phyloP scores from a whole-genome alignment of 2,329 filamentous ascomycete species.

The Pseudogymnoascus sp. region DNA sequence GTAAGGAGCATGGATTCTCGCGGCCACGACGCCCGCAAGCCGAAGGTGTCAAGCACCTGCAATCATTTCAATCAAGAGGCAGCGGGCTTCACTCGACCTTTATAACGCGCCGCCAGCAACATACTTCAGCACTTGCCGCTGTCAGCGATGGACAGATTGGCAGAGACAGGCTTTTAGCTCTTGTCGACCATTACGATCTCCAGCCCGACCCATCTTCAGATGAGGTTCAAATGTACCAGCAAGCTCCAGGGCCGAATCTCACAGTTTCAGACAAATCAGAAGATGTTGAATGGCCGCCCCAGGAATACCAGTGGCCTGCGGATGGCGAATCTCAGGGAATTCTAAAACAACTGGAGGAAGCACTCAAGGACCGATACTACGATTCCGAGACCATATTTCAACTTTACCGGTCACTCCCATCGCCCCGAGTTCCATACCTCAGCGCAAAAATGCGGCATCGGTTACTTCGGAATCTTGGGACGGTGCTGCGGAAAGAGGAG shows the following conservation, averaged over 20 bases:
- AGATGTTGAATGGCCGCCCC: constrained; percentile 32
- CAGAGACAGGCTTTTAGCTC: constrained; percentile 40
- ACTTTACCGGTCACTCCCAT: constrained; percentile 28
- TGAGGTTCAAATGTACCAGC: constrained; percentile 37
- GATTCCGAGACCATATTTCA: constrained; percentile 26
- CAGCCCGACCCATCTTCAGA: constrained; percentile 38
- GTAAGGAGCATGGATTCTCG: constrained; percentile 9
- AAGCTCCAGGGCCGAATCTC: constrained; percentile 39
- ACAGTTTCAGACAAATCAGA: constrained; percentile 41
- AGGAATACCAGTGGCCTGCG: constrained; percentile 23
- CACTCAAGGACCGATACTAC: constrained; percentile 14
- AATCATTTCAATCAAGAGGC: not conserved
- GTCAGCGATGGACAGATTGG: not conserved
- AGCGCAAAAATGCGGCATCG: constrained; percentile 20
- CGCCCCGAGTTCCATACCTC: constrained; percentile 26
- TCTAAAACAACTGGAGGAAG: constrained; percentile 15
- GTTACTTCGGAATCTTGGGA: constrained; percentile 24
- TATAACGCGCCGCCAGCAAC: not conserved
- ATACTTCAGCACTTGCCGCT: not conserved
- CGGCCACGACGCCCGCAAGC: not conserved
- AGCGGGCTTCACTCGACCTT: not conserved
- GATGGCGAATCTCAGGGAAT: constrained; percentile 19
- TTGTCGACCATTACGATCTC: constrained; percentile 43
- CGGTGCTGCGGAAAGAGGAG: constrained; percentile 26
- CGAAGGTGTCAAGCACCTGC: constrained; percentile 2